phyloP scores from a whole-genome alignment of 2,329 filamentous ascomycete genomes.

The Verticillium zaregamsianum region DNA sequence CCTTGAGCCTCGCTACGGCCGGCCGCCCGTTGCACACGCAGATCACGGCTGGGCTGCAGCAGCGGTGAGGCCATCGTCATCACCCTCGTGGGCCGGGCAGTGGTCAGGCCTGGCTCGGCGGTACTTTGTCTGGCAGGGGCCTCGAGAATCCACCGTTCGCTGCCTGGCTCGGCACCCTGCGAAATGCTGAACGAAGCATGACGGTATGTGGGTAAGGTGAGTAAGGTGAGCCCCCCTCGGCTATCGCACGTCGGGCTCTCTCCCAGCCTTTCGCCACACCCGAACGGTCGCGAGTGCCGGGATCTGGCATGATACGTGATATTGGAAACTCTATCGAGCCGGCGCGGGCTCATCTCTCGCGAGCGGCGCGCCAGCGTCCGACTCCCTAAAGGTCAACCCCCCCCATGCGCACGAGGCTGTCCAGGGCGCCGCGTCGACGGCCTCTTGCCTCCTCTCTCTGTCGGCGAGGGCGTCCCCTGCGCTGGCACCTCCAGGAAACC shows the following conservation, averaged over 20 bases:
- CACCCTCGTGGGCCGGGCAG: too few species aligned
- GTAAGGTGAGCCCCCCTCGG: too few species aligned
- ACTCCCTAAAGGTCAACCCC: conserved; percentile 33
- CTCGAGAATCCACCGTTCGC: too few species aligned
- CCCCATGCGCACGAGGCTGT: conserved; percentile 45
- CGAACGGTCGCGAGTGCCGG: neutral
- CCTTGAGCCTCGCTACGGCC: too few species aligned
- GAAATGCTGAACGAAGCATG: too few species aligned
- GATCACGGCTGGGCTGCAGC: too few species aligned
- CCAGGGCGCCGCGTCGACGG: conserved; percentile 41
- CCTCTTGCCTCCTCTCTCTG: conserved; percentile 31
- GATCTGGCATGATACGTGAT: neutral
- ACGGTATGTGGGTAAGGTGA: too few species aligned
- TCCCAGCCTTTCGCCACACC: neutral
- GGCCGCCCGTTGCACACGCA: neutral
- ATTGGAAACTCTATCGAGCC: neutral
- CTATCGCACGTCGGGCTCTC: neutral
- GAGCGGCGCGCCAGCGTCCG: conserved; percentile 2
- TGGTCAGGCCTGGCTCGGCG: too few species aligned
- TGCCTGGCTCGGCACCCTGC: too few species aligned
- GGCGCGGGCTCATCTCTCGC: neutral
- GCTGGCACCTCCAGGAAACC: conserved; percentile 33
- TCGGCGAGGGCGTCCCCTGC: conserved; percentile 41
- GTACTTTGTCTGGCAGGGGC: too few species aligned
- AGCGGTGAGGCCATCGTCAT: neutral